Evolutionary conservation across 306 rosid species (phyloP).

Genomic region (Vicia faba): DNA sequence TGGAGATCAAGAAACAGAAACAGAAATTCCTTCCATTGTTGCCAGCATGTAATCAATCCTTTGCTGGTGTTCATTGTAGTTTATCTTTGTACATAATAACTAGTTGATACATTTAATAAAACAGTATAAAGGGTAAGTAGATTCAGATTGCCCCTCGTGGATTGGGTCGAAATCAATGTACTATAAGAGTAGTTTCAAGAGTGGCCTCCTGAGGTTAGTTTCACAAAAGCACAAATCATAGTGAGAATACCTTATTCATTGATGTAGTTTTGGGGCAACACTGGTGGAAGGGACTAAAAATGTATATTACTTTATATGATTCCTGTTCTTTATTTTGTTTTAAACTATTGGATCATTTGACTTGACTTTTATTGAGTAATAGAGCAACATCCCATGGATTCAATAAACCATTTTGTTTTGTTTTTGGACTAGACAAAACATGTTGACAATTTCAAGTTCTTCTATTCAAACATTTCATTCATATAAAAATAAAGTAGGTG

Average conservation of each 20-base stretch:
- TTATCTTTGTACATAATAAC: constrained; percentile 70
- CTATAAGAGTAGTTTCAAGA: constrained; percentile 18
- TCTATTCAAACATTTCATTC: neutral
- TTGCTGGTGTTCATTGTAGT: constrained; percentile 41
- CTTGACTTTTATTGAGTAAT: neutral
- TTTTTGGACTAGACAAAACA: neutral
- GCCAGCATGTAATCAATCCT: constrained; percentile 74
- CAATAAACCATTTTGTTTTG: neutral
- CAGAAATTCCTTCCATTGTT: constrained; percentile 73
- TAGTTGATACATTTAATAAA: constrained; percentile 49
- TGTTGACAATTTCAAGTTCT: neutral
- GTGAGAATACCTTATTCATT: constrained; percentile 25
- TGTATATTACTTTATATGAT: constrained; percentile 10
- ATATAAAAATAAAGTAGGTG: neutral
- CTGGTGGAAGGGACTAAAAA: constrained; percentile 11
- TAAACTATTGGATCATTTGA: neutral
- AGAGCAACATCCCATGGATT: neutral
- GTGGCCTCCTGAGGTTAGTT: constrained; percentile 13
- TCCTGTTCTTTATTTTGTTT: neutral
- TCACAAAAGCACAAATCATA: constrained; percentile 15
- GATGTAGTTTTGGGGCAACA: constrained; percentile 29
- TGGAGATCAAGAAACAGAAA: constrained; percentile 67
- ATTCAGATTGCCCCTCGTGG: constrained; percentile 30
- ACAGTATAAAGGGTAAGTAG: constrained; percentile 37
- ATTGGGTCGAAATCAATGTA: constrained; percentile 35